phyloP scores from a whole-genome alignment of 2,329 filamentous ascomycete genomes.

The Fusarium praegraminearum region DNA sequence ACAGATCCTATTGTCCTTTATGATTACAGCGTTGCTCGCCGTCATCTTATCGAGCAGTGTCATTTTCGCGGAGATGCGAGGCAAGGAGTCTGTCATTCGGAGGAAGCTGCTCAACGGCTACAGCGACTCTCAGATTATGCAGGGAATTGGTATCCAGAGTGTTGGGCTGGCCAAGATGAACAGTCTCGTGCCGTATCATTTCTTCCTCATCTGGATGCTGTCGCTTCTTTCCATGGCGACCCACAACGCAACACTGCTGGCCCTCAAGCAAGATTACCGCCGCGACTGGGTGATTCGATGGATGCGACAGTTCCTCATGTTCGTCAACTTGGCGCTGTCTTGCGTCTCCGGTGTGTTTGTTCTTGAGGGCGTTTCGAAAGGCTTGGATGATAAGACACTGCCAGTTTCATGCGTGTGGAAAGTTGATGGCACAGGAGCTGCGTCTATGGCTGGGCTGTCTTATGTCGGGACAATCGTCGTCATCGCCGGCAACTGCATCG shows the following conservation, averaged over 20 bases:
- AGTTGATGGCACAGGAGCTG: conserved; percentile 52
- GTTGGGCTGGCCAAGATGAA: conserved; percentile 71
- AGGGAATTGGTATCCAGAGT: conserved; percentile 75
- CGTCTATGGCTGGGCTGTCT: conserved; percentile 59
- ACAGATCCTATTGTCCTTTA: conserved; percentile 69
- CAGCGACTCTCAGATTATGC: conserved; percentile 76
- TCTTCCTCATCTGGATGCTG: conserved; percentile 78
- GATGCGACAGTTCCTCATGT: conserved; percentile 74
- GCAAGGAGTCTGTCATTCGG: conserved; percentile 63
- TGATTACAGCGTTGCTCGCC: conserved; percentile 71
- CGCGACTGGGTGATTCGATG: conserved; percentile 75
- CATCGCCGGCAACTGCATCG: conserved; percentile 67
- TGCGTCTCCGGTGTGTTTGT: conserved; percentile 68
- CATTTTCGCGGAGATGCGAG: conserved; percentile 65
- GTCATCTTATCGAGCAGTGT: conserved; percentile 67
- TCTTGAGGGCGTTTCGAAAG: conserved; percentile 65
- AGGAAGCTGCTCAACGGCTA: conserved; percentile 74
- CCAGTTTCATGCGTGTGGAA: conserved; percentile 73
- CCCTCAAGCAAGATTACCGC: conserved; percentile 73
- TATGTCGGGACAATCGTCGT: conserved; percentile 71
- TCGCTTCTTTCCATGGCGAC: conserved; percentile 73
- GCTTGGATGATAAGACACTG: conserved; percentile 63
- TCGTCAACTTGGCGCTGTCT: conserved; percentile 71
- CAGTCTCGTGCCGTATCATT: conserved; percentile 73
- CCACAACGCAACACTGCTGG: conserved; percentile 73